These are phyloP conservation scores for Nothophoma quercina DNA, from an alignment of 2,329 filamentous ascomycete species.

Conservation along the genomic window DNA sequence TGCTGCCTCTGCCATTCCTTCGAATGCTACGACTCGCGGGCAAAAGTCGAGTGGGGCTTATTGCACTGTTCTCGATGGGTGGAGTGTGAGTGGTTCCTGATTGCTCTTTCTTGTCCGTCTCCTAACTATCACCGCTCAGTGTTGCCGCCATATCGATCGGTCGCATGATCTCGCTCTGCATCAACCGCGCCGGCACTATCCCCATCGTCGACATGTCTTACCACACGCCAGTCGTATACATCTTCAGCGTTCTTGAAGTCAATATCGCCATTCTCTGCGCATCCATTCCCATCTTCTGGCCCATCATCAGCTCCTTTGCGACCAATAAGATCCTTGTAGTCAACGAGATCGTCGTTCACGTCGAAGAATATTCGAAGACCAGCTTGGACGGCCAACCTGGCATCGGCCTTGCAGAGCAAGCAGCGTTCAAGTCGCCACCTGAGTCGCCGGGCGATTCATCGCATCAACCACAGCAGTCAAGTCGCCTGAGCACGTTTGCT, in stretches of 20 bases:
- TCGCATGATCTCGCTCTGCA: conserved; percentile 38
- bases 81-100: conserved; percentile 39
- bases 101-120: background rate
- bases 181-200: conserved; percentile 42
- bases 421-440: conserved; percentile 15
- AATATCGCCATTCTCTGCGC: conserved; percentile 49
- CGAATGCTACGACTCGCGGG: conserved; percentile 37
- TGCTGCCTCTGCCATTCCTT: conserved; percentile 45
- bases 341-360: conserved; percentile 48
- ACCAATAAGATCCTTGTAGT: conserved; percentile 49
- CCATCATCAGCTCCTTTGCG: conserved; percentile 40
- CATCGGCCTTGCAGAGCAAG: conserved; percentile 29
- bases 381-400: conserved; percentile 24
- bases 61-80: conserved; percentile 43
- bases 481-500: conserved; percentile 15
- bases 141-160: conserved; percentile 38
- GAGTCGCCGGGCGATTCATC: background rate
- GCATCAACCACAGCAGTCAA: conserved; percentile 19
- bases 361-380: conserved; percentile 29
- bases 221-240: conserved; percentile 39
- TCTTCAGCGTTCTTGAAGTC: conserved; percentile 48
- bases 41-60: conserved; percentile 39
- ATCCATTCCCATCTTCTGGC: conserved; percentile 51
- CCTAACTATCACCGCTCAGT: conserved; percentile 29
- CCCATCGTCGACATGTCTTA: conserved; percentile 43